Conservation (phyloP, 352 stramenopile genomes). For the Phytophthora sojae region DNA sequence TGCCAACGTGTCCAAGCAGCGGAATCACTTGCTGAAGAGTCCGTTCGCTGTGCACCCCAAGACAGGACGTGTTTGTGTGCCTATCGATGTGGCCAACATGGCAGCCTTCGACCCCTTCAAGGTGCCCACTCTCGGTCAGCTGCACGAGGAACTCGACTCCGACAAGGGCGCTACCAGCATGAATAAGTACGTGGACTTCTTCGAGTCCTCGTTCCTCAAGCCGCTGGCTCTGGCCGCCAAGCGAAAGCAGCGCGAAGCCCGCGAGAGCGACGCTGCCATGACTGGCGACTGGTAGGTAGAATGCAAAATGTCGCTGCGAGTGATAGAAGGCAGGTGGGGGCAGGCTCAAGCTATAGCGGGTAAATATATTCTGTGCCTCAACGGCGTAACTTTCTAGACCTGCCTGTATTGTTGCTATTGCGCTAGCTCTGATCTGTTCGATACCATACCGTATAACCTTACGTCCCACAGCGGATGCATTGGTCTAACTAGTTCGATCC, state of each 20-base stretch:
- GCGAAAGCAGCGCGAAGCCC: constrained; percentile 74
- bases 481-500: constrained; percentile 24
- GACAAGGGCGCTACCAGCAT: constrained; percentile 64
- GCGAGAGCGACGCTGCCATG: constrained; percentile 76
- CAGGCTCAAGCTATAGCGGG: constrained; percentile 30
- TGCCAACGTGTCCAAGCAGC: constrained; percentile 99
- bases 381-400: constrained; percentile 26
- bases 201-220: constrained; percentile 80
- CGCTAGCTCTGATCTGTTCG: background rate
- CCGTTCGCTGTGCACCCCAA: constrained; percentile 99
- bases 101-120: constrained; percentile 89
- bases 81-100: constrained; percentile 89
- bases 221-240: constrained; percentile 65
- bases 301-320: constrained; percentile 20
- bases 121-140: constrained; percentile 85
- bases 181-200: constrained; percentile 76
- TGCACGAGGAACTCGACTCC: constrained; percentile 87
- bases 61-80: constrained; percentile 98
- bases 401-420: background rate
- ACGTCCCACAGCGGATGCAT: too few relatives aligned
- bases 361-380: constrained; percentile 46
- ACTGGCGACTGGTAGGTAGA: constrained; percentile 78
- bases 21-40: constrained; percentile 99
- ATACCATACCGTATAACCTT: background rate
- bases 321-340: constrained; percentile 16